Base-by-base conservation (phyloP, 2,329 filamentous ascomycete species). In the Escovopsis sp. region DNA sequence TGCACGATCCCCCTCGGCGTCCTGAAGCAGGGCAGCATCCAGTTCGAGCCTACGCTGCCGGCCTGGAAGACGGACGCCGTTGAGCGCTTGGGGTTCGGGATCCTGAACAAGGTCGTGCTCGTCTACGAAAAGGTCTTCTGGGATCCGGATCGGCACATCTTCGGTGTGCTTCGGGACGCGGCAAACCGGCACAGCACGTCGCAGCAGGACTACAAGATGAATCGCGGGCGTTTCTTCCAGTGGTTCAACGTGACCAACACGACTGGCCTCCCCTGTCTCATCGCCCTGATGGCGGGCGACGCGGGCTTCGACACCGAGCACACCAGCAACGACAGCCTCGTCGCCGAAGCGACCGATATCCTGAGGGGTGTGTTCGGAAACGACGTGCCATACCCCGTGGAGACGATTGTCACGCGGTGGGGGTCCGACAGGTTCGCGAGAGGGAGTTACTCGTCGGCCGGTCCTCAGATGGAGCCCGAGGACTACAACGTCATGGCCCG, bases 191-290 rank as follows among this genome's bases (percentile, higher is more conserved):
- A 78, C 43, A 94, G 86, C 54, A 70, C 88, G 42, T 69, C 79
- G 36, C 86, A 93, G 53, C 73, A 74, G 39, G 84, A 94, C 49
- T 96, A 96, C 54, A 69, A 78, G 5, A 67, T 72, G 4, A 79
- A 78, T 46, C 77, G 89, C 41, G 89, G 89, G n/a, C 81, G 88
- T 20, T 94, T 94, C 62, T 98, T 96, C 54, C 76, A 98, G 51
- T 96, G 94, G 75, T 96, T 94, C 75, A 96, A 98, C 53, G 86
- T 87, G 42, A 81, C 87, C 45, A 84, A 86, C 51, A 94, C 85
- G 3, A 87, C 84, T 37, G 93, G 93, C 1, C 68, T 94, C 31
- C 91, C 84, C 1, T 86, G 87, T 40, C 70, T 95, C 20, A 78
- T 96, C 46, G 91, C 86, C 8, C 71, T 98, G 25, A 95, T 98